Percentiles rank a stretch among this genome's conserved stretches.
Conservation (phyloP, 345 rosid genomes). For the rapeseed (Brassica napus) region DNA sequence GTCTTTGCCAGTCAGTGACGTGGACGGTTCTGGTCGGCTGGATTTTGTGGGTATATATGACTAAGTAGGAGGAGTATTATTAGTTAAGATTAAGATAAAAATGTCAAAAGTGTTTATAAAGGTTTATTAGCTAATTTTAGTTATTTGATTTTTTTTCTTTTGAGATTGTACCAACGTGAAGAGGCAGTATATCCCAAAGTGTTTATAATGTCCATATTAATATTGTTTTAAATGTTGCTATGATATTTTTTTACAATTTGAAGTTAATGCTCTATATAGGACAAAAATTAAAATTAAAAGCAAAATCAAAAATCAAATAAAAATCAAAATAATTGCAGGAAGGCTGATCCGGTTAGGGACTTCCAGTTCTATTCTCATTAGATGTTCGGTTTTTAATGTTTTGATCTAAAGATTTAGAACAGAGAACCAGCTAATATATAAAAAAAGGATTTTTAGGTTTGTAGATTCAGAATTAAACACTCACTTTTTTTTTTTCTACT, state of each 20-base stretch:
- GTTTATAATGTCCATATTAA: neutral
- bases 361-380: too few relatives aligned
- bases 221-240: neutral
- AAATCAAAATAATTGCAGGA: neutral
- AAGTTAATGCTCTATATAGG: neutral
- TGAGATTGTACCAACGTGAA: slow-evolving; percentile 6
- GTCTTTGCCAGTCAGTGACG: slow-evolving; percentile 3
- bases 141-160: slow-evolving; percentile 4
- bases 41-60: slow-evolving; percentile 24
- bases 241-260: neutral
- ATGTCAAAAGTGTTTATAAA: slow-evolving; percentile 10
- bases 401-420: too few relatives aligned
- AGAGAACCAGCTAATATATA: too few relatives aligned
- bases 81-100: neutral
- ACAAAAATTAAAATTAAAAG: neutral
- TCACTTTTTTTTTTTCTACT: too few relatives aligned
- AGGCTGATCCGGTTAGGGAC: neutral
- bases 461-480: too few relatives aligned
- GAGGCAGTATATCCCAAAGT: slow-evolving; percentile 16
- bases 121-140: slow-evolving; percentile 22
- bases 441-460: too few relatives aligned
- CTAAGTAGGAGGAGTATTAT: neutral
- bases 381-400: too few relatives aligned
- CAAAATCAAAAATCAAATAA: neutral
- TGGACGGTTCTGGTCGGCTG: slow-evolving; percentile 20